Conservation (phyloP, 1,284 basidiomycete genomes). For the Mycena citricolor region DNA sequence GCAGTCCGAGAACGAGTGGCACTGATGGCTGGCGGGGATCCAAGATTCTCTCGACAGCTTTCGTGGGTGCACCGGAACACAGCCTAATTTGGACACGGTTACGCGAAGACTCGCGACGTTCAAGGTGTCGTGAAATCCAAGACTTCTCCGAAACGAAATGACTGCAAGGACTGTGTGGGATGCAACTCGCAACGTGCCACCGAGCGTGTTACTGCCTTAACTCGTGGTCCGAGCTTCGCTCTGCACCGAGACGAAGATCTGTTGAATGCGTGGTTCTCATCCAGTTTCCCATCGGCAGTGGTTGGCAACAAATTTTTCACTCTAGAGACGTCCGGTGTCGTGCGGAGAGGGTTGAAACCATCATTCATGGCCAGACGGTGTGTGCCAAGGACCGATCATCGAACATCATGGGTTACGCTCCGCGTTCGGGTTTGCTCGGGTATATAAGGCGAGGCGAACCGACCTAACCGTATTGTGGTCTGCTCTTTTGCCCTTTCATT, state of each 20-base stretch:
- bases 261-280: slow-evolving; percentile 99
- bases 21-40: slow-evolving; percentile 93
- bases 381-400: too few species aligned
- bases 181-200: slow-evolving; percentile 80
- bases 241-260: slow-evolving; percentile 97
- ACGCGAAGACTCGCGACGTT: slow-evolving; percentile 78
- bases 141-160: slow-evolving; percentile 47
- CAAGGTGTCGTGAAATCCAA: not conserved
- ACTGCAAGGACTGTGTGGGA: slow-evolving; percentile 85
- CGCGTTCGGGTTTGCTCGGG: too few species aligned
- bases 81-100: slow-evolving; percentile 90
- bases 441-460: too few species aligned
- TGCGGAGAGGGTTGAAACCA: too few species aligned
- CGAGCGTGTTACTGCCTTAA: slow-evolving; percentile 73
- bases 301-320: too few species aligned
- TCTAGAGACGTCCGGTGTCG: too few species aligned
- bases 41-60: slow-evolving; percentile 96
- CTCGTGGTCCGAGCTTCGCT: slow-evolving; percentile 69
- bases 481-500: too few species aligned
- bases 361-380: too few species aligned
- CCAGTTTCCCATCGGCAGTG: too few species aligned
- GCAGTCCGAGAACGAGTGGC: slow-evolving; percentile 92
- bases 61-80: slow-evolving; percentile 99
- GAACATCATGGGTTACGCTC: too few species aligned
- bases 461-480: too few species aligned